These are phyloP conservation scores for Pseudocercospora pini-densiflorae DNA, from an alignment of 2,329 filamentous ascomycete genomes.

Conservation along the genomic window DNA sequence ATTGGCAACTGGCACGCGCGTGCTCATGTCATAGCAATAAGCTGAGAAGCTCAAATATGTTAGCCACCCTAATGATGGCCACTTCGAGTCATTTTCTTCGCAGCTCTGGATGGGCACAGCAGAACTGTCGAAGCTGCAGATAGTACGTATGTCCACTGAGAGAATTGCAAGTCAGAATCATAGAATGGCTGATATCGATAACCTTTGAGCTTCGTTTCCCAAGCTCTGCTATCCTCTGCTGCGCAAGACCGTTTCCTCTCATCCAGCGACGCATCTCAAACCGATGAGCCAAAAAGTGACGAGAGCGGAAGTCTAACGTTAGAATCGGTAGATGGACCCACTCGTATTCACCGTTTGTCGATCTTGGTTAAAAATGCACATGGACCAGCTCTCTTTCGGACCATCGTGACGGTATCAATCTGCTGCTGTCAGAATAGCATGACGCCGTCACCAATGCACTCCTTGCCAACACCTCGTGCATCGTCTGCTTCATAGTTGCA, in stretches of 20 bases:
- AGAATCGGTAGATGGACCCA: background rate
- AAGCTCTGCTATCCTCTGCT: background rate
- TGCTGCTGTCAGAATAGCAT: background rate
- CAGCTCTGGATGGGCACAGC: background rate
- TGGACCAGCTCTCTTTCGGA: conserved; percentile 3
- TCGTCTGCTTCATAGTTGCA: background rate
- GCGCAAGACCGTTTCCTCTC: conserved; percentile 3
- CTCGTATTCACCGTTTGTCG: conserved; percentile 7
- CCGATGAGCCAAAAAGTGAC: background rate
- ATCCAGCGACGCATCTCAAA: background rate
- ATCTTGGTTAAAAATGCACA: background rate
- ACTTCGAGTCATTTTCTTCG: background rate
- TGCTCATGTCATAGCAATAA: conserved; percentile 13
- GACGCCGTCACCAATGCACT: background rate
- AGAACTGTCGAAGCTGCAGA: background rate
- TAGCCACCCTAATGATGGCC: background rate
- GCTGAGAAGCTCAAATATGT: background rate
- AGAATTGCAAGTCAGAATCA: background rate
- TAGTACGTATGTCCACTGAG: background rate
- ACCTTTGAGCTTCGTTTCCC: background rate
- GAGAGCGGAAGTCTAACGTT: conserved; percentile 6
- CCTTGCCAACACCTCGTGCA: background rate
- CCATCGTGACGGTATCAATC: conserved; percentile 1
- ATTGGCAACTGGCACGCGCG: conserved; percentile 14
- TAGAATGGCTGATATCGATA: conserved; percentile 16